Evolutionary conservation across 805 yeast genomes (phyloP).

Genomic region (Saccharomyces kudriavzevii): DNA sequence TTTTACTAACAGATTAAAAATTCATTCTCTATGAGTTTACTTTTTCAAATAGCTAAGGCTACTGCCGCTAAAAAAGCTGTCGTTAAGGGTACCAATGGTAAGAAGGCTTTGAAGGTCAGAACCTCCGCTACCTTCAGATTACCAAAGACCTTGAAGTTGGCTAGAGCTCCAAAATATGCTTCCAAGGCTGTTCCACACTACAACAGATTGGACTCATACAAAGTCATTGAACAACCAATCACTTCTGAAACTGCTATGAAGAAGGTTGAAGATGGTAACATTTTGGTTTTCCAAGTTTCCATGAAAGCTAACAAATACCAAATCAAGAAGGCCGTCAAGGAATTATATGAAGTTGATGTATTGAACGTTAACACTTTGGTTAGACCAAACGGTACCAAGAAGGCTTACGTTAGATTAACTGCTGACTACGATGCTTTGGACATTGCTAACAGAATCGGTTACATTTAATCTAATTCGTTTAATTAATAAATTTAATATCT

Average conservation of each 20-base stretch:
- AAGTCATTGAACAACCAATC: conserved; percentile 87
- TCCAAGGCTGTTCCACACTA: conserved; percentile 94
- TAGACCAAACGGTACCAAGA: conserved; percentile 99
- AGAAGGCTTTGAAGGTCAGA: conserved; percentile 89
- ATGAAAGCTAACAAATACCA: conserved; percentile 96
- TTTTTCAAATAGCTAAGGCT: conserved; percentile 54
- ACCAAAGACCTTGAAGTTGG: conserved; percentile 92
- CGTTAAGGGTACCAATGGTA: conserved; percentile 90
- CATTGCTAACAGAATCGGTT: conserved; percentile 99
- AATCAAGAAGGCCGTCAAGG: conserved; percentile 97
- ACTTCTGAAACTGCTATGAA: conserved; percentile 98
- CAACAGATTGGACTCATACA: conserved; percentile 94
- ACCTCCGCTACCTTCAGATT: conserved; percentile 90
- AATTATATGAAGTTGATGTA: conserved; percentile 94
- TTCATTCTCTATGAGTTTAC: conserved; percentile 6
- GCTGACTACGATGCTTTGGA: conserved; percentile 99
- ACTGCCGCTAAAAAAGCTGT: conserved; percentile 97
- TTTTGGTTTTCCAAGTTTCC: conserved; percentile 97
- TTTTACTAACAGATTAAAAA: conserved; percentile 14
- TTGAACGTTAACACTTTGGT: conserved; percentile 90
- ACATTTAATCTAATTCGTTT: conserved; percentile 55
- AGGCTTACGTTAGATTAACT: conserved; percentile 98
- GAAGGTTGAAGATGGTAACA: conserved; percentile 99
- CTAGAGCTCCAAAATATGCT: conserved; percentile 93
- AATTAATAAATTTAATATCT: neutral